Conservation (phyloP, 2,329 filamentous ascomycete species). For the Alternaria brassicicola region DNA sequence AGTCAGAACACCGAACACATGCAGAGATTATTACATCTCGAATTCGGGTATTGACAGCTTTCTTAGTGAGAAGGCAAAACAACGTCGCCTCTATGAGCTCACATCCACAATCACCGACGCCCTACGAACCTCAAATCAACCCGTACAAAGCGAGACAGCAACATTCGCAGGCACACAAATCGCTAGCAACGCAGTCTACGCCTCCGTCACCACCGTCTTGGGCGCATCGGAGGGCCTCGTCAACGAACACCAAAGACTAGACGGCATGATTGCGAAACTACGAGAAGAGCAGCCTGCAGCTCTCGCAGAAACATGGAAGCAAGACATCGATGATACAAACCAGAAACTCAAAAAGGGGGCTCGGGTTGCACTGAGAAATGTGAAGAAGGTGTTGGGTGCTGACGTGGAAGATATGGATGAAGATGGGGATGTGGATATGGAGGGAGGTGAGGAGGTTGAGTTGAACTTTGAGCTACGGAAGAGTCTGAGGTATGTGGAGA, state of each 20-base stretch:
- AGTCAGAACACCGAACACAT: slow-evolving; percentile 2
- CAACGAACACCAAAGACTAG: slow-evolving; percentile 32
- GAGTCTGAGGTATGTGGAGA: slow-evolving; percentile 38
- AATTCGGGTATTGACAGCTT: neutral
- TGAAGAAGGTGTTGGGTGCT: slow-evolving; percentile 37
- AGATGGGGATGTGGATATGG: slow-evolving; percentile 13
- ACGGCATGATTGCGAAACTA: slow-evolving; percentile 27
- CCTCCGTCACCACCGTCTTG: slow-evolving; percentile 18
- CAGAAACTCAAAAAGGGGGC: slow-evolving; percentile 34
- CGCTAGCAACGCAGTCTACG: slow-evolving; percentile 22
- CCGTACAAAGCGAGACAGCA: neutral
- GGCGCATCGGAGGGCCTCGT: slow-evolving; percentile 26
- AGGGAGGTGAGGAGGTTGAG: slow-evolving; percentile 7
- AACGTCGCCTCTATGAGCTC: slow-evolving; percentile 30
- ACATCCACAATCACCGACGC: slow-evolving; percentile 23
- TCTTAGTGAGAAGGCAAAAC: slow-evolving; percentile 24
- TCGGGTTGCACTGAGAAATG: slow-evolving; percentile 34
- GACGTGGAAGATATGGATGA: slow-evolving; percentile 9
- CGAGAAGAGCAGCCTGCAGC: slow-evolving; percentile 20
- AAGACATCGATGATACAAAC: slow-evolving; percentile 32
- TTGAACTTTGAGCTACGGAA: slow-evolving; percentile 31
- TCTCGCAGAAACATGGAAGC: slow-evolving; percentile 29
- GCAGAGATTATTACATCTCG: neutral
- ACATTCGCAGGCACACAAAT: slow-evolving; percentile 23
- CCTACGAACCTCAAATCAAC: slow-evolving; percentile 21